Conservation (phyloP, 768 basidiomycete genomes). For the Amanita polypyramis region DNA sequence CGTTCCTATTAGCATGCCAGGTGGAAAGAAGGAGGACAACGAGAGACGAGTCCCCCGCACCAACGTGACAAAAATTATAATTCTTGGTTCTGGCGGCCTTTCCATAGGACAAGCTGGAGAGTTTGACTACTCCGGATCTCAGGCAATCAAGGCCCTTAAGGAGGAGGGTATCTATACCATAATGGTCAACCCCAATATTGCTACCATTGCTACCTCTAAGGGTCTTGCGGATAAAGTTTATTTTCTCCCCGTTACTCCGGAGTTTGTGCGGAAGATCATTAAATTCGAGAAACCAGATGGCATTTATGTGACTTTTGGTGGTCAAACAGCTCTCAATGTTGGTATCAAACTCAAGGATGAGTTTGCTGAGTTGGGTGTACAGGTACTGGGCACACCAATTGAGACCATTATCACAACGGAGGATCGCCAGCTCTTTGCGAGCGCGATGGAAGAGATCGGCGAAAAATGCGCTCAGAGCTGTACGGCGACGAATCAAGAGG, state of each 20-base stretch:
- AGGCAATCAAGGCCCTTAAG: constrained; percentile 98
- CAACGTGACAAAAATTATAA: constrained; percentile 86
- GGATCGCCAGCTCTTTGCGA: constrained; percentile 89
- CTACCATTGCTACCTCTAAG: constrained; percentile 95
- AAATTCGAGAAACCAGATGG: constrained; percentile 98
- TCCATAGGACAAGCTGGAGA: constrained; percentile 99
- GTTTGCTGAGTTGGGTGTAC: constrained; percentile 79
- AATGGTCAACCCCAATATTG: constrained; percentile 98
- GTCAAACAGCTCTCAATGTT: constrained; percentile 94
- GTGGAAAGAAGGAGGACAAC: constrained; percentile 78
- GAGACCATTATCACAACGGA: constrained; percentile 96
- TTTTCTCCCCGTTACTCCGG: constrained; percentile 96
- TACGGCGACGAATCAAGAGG: constrained; percentile 78
- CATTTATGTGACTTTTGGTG: constrained; percentile 97
- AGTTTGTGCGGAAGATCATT: constrained; percentile 97
- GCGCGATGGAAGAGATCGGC: constrained; percentile 91
- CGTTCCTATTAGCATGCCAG: constrained; percentile 58
- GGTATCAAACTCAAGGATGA: constrained; percentile 98
- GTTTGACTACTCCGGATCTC: constrained; percentile 99
- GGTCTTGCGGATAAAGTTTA: constrained; percentile 99
- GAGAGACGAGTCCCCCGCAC: constrained; percentile 58
- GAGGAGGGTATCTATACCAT: constrained; percentile 99
- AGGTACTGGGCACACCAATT: constrained; percentile 94
- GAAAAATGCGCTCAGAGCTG: constrained; percentile 90
- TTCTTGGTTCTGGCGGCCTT: constrained; percentile 93